Percentiles rank a stretch among this genome's conserved stretches.
phyloP scores from a whole-genome alignment of 1,139 yeast genomes.

The Blastobotrys apis region DNA sequence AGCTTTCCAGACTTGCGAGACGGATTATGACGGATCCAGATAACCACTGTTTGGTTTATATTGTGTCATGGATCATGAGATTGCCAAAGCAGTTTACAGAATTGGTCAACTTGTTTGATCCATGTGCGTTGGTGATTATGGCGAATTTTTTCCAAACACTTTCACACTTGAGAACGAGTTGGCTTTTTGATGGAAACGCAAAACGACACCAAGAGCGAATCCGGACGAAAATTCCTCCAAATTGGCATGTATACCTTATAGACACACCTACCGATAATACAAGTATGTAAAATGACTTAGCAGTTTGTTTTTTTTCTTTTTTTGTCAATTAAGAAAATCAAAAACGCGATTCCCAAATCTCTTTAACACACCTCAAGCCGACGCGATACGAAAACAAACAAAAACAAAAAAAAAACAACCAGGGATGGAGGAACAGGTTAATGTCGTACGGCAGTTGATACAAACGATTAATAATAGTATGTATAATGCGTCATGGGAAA shows the following conservation, averaged over 20 bases:
- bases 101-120: conserved; percentile 6
- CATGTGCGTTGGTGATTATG: conserved; percentile 8
- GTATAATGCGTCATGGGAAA: conserved; percentile 6
- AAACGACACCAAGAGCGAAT: conserved; percentile 8
- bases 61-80: conserved; percentile 10
- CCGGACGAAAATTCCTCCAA: background rate
- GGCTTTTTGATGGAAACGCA: conserved; percentile 5
- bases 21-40: conserved; percentile 2
- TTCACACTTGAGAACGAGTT: background rate
- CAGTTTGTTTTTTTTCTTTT: background rate
- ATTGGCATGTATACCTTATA: conserved; percentile 1
- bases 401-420: too few relatives aligned
- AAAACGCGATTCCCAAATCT: too few relatives aligned
- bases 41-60: conserved; percentile 4
- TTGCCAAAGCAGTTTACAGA: conserved; percentile 1
- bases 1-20: conserved; percentile 2
- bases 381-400: too few relatives aligned
- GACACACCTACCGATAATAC: background rate
- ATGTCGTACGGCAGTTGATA: background rate
- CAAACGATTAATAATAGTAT: background rate
- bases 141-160: conserved; percentile 11
- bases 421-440: too few relatives aligned
- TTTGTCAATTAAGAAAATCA: background rate
- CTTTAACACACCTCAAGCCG: too few relatives aligned
- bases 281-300: background rate